Conservation (phyloP, 2,329 filamentous ascomycete genomes). For the Drechslera avenae region DNA sequence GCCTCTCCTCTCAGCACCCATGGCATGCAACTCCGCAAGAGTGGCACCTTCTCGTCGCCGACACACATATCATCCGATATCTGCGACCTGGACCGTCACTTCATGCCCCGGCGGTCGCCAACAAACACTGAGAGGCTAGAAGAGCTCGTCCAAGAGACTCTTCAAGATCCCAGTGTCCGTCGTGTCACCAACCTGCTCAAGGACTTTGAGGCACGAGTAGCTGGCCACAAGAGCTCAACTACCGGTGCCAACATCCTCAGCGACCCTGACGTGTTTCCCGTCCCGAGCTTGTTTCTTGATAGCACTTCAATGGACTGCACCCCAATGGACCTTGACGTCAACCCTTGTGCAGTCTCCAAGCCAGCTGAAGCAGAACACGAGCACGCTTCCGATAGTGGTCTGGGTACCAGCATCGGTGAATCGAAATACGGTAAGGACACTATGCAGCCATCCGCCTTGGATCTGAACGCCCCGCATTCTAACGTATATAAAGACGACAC, state of each 20-base stretch:
- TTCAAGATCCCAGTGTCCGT: conserved; percentile 53
- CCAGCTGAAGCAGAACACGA: conserved; percentile 54
- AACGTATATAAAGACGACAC: conserved; percentile 45
- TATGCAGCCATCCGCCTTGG: conserved; percentile 23
- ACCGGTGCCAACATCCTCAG: conserved; percentile 50
- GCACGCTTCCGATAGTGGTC: conserved; percentile 83
- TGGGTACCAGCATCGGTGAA: conserved; percentile 80
- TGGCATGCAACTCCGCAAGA: conserved; percentile 55
- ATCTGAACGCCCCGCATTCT: conserved; percentile 28
- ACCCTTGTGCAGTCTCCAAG: conserved; percentile 41
- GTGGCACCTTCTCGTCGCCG: conserved; percentile 55
- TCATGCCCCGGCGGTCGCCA: conserved; percentile 55
- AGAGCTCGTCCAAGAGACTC: conserved; percentile 53
- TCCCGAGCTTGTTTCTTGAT: conserved; percentile 53
- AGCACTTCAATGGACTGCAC: conserved; percentile 41
- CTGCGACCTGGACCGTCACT: conserved; percentile 46
- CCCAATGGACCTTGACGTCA: conserved; percentile 46
- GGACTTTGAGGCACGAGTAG: conserved; percentile 52
- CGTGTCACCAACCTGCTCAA: conserved; percentile 52
- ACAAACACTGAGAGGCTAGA: conserved; percentile 56
- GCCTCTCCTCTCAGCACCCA: conserved; percentile 44
- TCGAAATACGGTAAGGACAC: conserved; percentile 49
- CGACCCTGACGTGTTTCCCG: conserved; percentile 56
- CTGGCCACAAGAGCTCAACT: conserved; percentile 41
- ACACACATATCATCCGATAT: conserved; percentile 46